Base-by-base conservation (phyloP, 805 yeast genomes). In the Saccharomycopsis microspora region DNA sequence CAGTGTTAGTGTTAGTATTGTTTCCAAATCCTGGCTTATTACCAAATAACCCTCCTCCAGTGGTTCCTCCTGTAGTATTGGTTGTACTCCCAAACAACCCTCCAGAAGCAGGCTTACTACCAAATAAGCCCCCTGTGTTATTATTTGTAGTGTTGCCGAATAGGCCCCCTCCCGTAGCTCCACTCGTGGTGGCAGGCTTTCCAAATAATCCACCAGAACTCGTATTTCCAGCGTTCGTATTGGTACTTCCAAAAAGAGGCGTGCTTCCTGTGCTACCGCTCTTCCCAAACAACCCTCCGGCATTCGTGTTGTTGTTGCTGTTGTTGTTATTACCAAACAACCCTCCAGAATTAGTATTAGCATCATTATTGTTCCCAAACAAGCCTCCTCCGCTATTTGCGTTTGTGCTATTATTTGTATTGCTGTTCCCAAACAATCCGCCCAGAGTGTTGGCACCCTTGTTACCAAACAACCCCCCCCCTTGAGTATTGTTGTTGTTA, bases 251-350 rank as follows among this genome's bases (percentile, higher is more conserved):
- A 53, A 62, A 60, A 3, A 64, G 49, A 36, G 57, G 52, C 39
- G 49, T 48, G 5, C 45, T 34, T 11, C n/a, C 44, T 8, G 35
- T 39, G 19, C 43, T 51, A 49, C 54, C 50, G 39, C 50, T 51
- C 37, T 54, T 46, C 42, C 78, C 80, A 52, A 56, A 75, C 44
- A 48, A 45, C 41, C 57, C 55, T 40, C 63, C 63, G 46, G 47
- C 44, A 34, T 49, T 39, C 27, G 39, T 50, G 48, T 52, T 51
- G 39, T 46, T 53, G 52, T 56, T 47, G n/a, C 36, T 39, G 19
- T 44, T 51, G 48, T 55, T 51, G 39, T 51, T 51, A 38, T 54
- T 46, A 42, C 78, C 80, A 52, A 56, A 75, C 44, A 48, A 45
- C 41, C 57, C 55, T 40, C 63, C 63, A 46, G 47, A 42, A 34